Conservation (phyloP, 1,139 yeast species). For the Petasospora fabianii region DNA sequence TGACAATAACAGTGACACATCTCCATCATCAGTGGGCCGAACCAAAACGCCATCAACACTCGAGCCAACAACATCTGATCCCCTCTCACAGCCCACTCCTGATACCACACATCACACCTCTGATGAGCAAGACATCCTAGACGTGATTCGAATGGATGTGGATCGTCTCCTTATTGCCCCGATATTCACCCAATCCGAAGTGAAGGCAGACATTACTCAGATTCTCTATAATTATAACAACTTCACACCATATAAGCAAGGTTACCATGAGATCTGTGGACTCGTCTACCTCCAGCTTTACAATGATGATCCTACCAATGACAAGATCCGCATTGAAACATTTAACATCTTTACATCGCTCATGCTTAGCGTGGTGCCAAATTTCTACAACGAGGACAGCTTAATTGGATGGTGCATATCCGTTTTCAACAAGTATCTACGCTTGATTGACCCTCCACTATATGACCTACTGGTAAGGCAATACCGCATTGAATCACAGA, state of each 20-base stretch:
- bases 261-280: conserved; percentile 67
- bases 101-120: background rate
- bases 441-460: conserved; percentile 36
- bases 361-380: conserved; percentile 34
- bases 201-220: conserved; percentile 45
- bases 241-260: conserved; percentile 62
- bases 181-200: conserved; percentile 38
- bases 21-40: background rate
- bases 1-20: background rate
- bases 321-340: conserved; percentile 24
- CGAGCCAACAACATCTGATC: conserved; percentile 8
- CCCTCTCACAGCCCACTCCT: conserved; percentile 2
- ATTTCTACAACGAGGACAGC: conserved; percentile 31
- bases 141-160: conserved; percentile 59
- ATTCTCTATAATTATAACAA: conserved; percentile 47
- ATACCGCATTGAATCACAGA: conserved; percentile 52
- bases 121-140: conserved; percentile 31
- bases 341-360: conserved; percentile 30
- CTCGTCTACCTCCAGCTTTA: conserved; percentile 49
- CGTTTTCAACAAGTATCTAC: conserved; percentile 45
- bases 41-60: conserved; percentile 1
- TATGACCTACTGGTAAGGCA: conserved; percentile 45
- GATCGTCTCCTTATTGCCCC: conserved; percentile 58
- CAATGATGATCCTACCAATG: conserved; percentile 33
- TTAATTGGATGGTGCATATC: conserved; percentile 32